Evolutionary conservation across 2,329 filamentous ascomycete genomes (phyloP), one percentile per base, ranked within the genome.

Genomic region (Aspergillus pseudoterreus): DNA sequence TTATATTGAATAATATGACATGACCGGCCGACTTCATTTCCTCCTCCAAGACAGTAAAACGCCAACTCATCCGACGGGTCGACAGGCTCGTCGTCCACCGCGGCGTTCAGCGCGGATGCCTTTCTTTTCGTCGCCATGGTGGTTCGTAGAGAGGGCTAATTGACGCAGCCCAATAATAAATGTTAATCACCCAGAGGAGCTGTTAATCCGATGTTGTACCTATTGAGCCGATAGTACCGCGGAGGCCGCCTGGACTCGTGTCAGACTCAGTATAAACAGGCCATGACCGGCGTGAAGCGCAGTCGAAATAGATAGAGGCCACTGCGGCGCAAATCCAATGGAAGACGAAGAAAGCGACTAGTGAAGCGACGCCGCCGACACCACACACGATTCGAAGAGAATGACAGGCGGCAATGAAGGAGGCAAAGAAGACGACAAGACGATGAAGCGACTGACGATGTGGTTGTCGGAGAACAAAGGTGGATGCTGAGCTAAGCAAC

Each of bases 1-100:
- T 97, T 99, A 82, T 99, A 99, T 67, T 97, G 91, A 54, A 99
- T 85, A 63, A 99, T 96, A 70, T 99, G 94, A 72, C 94, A 97
- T 59, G 94, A 97, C 59, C 94, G 82, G 49, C 94, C 94, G 56
- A 99, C 94, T 74, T 99, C 94, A 71, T 96, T 97, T 61, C 94
- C 94, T 55, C 94, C 94, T 55, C 94, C 94, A 35, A 99, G 78
- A 64, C 90, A 95, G 49, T 96, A 82, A 66, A 99, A 99, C 76
- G 91, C 88, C 52, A 99, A 82, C 77, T 97, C 91, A 68, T 99
- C 94, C 1, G 91, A 84, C 4, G 94, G 91, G 64, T 97, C 92
- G 52, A 95, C 87, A 1, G 91, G 90, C 64, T 96, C 91, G 52
- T 96, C 90, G 39, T 85, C 81, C 19, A 67, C 60, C 21, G 76